Evolutionary conservation across 441 rosid genomes (phyloP).

Genomic region (Corymbia citriodora): DNA sequence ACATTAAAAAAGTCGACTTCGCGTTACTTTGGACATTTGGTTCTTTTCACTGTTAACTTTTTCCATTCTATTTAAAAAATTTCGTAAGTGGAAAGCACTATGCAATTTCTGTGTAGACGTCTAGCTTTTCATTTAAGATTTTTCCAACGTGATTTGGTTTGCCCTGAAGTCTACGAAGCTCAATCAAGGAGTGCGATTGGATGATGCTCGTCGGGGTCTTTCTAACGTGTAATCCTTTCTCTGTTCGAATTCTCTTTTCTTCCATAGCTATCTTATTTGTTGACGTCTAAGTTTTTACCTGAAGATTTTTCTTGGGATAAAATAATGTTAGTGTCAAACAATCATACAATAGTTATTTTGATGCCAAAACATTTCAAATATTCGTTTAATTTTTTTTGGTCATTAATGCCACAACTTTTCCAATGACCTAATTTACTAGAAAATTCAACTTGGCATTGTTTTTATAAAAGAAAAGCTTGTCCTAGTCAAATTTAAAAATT

Average conservation of each 20-base stretch:
- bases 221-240: neutral
- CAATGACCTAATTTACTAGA: neutral
- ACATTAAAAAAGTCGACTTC: neutral
- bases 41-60: neutral
- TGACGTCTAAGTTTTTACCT: neutral
- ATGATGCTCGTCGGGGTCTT: neutral
- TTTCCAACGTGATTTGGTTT: neutral
- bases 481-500: neutral
- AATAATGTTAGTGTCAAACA: neutral
- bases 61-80: neutral
- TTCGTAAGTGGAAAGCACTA: neutral
- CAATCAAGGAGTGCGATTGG: neutral
- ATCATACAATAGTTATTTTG: accelerated
- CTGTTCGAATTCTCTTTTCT: neutral
- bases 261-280: neutral
- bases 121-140: neutral
- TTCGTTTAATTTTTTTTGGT: neutral
- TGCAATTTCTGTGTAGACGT: neutral
- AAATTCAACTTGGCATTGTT: neutral
- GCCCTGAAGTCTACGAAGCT: neutral
- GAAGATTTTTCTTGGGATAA: neutral
- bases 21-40: neutral
- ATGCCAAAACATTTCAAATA: neutral
- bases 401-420: neutral
- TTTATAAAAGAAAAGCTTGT: neutral